Evolutionary conservation across 2,329 filamentous ascomycete species (phyloP).

Genomic region (Trichoderma sp.): DNA sequence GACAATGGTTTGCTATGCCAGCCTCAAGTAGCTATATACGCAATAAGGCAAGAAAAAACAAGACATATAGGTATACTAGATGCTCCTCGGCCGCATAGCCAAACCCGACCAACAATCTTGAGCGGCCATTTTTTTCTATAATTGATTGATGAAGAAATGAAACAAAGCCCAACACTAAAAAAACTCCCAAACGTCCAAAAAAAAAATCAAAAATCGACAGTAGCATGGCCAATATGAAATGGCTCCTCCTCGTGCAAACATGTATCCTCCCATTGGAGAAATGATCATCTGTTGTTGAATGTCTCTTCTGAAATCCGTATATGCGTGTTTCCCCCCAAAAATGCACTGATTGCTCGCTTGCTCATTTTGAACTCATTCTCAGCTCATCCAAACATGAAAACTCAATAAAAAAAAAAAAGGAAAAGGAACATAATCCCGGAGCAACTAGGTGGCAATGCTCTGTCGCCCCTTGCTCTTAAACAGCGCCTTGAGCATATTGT

Average conservation of each 20-base stretch:
- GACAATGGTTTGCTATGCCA: constrained; percentile 2
- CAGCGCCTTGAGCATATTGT: constrained; percentile 59
- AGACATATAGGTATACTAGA: not conserved
- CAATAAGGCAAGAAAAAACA: not conserved
- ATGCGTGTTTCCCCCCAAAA: not conserved
- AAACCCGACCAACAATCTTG: constrained; percentile 1
- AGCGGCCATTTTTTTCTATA: constrained; percentile 1
- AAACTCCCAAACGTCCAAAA: not conserved
- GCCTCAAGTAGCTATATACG: not conserved
- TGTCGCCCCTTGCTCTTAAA: constrained; percentile 55
- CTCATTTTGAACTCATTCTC: not conserved
- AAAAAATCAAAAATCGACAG: not conserved
- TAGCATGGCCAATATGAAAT: not conserved
- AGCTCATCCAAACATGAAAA: not conserved
- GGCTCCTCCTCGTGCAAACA: not conserved
- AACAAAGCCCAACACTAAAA: not conserved
- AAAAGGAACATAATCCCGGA: not conserved
- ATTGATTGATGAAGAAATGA: not conserved
- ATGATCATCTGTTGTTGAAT: not conserved
- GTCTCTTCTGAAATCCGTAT: not conserved
- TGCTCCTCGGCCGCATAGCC: not conserved
- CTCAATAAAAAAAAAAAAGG: not conserved
- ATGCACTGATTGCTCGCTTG: constrained; percentile 14
- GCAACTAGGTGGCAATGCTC: not conserved
- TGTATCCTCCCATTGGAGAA: not conserved